Conservation (phyloP, 176 grass and related monocot species). For the Avena eriantha region DNA sequence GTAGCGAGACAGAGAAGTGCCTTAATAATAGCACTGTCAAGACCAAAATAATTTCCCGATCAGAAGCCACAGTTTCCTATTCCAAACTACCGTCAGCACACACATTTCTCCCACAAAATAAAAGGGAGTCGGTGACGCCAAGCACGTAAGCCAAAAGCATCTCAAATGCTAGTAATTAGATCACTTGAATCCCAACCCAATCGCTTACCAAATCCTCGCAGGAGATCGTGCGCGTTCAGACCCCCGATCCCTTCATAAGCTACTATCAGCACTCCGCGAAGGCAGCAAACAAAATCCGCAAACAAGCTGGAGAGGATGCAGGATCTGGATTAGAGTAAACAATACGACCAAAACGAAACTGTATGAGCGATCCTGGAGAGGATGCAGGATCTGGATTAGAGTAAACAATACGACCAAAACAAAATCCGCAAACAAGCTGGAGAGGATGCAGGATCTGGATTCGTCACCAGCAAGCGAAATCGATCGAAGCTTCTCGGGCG, state of each 20-base stretch:
- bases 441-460: no score
- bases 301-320: background rate
- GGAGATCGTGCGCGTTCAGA: background rate
- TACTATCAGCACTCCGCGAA: background rate
- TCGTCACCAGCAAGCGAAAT: background rate
- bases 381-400: no score
- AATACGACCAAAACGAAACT: background rate
- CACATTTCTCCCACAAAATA: background rate
- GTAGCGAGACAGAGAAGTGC: no score
- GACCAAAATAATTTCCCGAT: no score
- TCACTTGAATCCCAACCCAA: background rate
- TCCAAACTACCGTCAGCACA: background rate
- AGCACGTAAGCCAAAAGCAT: background rate
- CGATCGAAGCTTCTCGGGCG: background rate
- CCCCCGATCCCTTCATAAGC: background rate
- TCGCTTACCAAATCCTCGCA: background rate
- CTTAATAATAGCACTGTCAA: no score
- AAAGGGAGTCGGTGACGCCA: background rate
- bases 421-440: no score
- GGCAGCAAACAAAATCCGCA: background rate
- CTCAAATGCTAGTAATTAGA: background rate
- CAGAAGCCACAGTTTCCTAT: background rate
- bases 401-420: no score
- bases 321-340: background rate
- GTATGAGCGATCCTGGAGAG: background rate